Evolutionary conservation across 345 rosid genomes (phyloP).

Genomic region (Draba incana): DNA sequence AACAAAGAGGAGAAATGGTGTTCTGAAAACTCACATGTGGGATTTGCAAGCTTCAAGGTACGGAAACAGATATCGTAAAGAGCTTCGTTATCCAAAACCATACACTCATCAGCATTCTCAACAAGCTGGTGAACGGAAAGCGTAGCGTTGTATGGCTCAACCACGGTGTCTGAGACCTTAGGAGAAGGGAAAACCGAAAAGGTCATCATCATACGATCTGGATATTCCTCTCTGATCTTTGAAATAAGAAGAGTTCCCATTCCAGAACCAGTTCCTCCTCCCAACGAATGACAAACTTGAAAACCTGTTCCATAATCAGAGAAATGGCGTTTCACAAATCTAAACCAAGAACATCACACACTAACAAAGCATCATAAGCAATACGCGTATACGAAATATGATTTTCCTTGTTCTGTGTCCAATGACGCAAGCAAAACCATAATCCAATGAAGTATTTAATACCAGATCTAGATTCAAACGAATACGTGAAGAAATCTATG

Average conservation of each 20-base stretch:
- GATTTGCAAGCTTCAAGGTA: conserved; percentile 42
- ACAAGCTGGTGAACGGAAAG: conserved; percentile 45
- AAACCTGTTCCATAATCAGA: conserved; percentile 31
- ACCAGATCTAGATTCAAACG: no score
- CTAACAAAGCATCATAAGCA: conserved; percentile 1
- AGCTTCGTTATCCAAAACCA: conserved; percentile 48
- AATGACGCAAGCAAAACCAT: no score
- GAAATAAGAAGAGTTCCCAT: conserved; percentile 46
- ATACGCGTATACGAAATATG: no score
- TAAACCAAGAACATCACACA: neutral
- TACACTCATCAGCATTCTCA: conserved; percentile 45
- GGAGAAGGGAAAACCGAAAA: conserved; percentile 45
- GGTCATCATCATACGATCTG: conserved; percentile 47
- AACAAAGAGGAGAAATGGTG: neutral
- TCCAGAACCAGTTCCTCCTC: conserved; percentile 47
- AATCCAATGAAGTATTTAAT: no score
- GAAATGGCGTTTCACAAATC: conserved; percentile 6
- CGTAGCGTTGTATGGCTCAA: conserved; percentile 46
- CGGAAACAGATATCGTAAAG: conserved; percentile 46
- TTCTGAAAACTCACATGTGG: conserved; percentile 31
- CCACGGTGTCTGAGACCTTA: conserved; percentile 43
- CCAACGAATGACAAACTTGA: conserved; percentile 43
- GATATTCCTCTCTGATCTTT: conserved; percentile 44
- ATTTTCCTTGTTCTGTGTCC: no score
- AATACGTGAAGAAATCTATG: neutral